Base-by-base conservation (phyloP, 176 grass and related monocot species). In the Miscanthus lutarioriparius region DNA sequence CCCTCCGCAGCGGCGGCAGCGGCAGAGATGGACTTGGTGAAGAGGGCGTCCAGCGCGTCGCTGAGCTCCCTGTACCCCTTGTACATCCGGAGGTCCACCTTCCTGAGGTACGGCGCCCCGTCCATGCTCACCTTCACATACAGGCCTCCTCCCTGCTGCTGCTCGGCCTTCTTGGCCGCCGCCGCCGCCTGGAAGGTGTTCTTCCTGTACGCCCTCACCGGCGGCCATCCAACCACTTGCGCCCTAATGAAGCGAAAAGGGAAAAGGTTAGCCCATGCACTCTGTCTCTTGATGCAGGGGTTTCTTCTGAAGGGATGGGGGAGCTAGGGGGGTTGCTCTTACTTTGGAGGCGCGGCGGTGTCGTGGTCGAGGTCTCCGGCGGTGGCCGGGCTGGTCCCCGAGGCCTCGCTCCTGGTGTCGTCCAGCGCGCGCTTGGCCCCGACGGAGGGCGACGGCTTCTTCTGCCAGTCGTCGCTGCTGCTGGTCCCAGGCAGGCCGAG, bases 111-210 rank as follows among this genome's bases (percentile, higher is more conserved):
- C 8, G 92, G 95, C 41, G 91, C 95, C 15, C 95, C 95, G 68
- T 98, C 95, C 95, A 95, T 98, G 91, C 95, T 98, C 41, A 98
- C 92, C 77, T 98, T 98, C 74, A 95, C 89, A 4, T 82, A 95
- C 51, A 90, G 40, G 15, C 89, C 94, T 54, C 78, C 88, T n/a
- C n/a, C n/a, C n/a, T n/a, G n/a, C n/a, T n/a, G n/a, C 65, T 90
- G 67, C 17, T 80, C 77, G 35, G 41, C 78, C 54, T 68, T 88
- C 90, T 89, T 94, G 0, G 84, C 54, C 1, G 76, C 54, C 1
- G 84, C 67, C 4, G 76, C 58, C 0, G 80, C 70, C 32, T 88
- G 90, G 88, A 92, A 92, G 78, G 66, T 91, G 78, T 86, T 91
- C 85, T 85, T 94, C 84, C 95, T 84, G 75, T 97, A 94, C 25